Base-by-base conservation (phyloP, 805 yeast genomes). In the Myxozyma kluyveri region DNA sequence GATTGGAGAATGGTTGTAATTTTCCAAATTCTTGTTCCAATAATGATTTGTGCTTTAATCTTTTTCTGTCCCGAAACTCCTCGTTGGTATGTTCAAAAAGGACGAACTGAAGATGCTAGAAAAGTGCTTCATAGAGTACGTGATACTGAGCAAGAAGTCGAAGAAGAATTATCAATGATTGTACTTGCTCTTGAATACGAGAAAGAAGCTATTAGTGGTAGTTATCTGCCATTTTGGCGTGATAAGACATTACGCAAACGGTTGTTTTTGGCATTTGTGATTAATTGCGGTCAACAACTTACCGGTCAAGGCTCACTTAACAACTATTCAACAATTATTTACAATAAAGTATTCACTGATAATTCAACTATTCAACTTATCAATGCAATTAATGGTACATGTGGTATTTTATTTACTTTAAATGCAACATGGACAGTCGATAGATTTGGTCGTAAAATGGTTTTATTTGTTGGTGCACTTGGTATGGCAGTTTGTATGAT, bases 391-490 rank as follows among this genome's bases (percentile, higher is more conserved):
- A 75, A 76, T 39, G 76, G 78, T 63, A 72, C 74, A 46, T 65
- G 66, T 46, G 74, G 9, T 74, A 33, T 52, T 31, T 42, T 59
- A 56, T 51, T 31, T 57, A 80, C 84, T 21, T 68, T 81, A 47
- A 75, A 84, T 33, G 82, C 83, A 36, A 76, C 81, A 55, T 64
- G 69, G 36, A 65, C 74, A 23, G 70, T 83, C 64, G 88, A 83
- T 63, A 67, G 68, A 36, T 64, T 79, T 62, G 93, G 93, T 60
- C 80, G 91, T 68, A 78, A 88, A 69, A 70, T 76, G 44, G 67
- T 81, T 43, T 71, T 85, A 69, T 64, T 83, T 49, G 67, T 67
- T 53, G 90, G 90, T 56, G 80, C 86, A 36, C 67, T 76, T 33
- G 80, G 82, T 54, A 83, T 83, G 86, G 73, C 77, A 60, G 65